A percentile compares a stretch with the other conserved stretches of the same genome.
Conservation (phyloP, 352 stramenopile species). For the Phytopythium aichiense region DNA sequence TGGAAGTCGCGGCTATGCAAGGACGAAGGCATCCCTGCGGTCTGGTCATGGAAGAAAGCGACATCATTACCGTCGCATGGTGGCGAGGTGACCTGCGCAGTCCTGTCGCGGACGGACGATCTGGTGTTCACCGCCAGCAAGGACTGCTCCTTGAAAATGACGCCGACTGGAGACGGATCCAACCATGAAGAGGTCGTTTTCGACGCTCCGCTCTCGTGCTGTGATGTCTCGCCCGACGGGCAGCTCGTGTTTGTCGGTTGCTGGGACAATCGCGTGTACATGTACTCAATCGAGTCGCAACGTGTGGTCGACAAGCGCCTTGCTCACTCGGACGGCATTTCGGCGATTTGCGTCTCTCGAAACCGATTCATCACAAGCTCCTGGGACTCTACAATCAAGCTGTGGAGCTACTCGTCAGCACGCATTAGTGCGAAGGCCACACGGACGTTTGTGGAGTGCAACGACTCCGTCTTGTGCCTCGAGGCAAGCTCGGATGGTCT, state of each 20-base stretch:
- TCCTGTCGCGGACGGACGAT: slow-evolving; percentile 47
- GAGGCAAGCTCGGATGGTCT: slow-evolving; percentile 53
- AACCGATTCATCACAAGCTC: slow-evolving; percentile 68
- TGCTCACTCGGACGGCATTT: slow-evolving; percentile 67
- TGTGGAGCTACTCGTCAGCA: slow-evolving; percentile 63
- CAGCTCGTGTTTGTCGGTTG: slow-evolving; percentile 55
- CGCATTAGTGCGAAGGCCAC: slow-evolving; percentile 47
- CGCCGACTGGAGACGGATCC: slow-evolving; percentile 20
- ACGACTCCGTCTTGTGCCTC: slow-evolving; percentile 64
- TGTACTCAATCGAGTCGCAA: slow-evolving; percentile 58
- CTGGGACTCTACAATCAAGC: slow-evolving; percentile 73
- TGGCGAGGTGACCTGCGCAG: slow-evolving; percentile 54
- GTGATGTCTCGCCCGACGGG: slow-evolving; percentile 66
- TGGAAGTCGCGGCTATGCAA: slow-evolving; percentile 41
- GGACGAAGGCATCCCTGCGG: slow-evolving; percentile 20
- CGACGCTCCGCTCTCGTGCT: slow-evolving; percentile 53
- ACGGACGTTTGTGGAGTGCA: slow-evolving; percentile 52
- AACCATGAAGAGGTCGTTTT: slow-evolving; percentile 27
- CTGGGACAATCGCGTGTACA: slow-evolving; percentile 75
- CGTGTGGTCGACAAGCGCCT: slow-evolving; percentile 55
- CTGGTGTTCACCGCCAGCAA: slow-evolving; percentile 68
- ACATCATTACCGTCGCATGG: slow-evolving; percentile 36
- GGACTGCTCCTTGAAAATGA: slow-evolving; percentile 63
- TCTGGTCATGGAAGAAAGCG: slow-evolving; percentile 53
- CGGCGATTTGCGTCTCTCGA: slow-evolving; percentile 53